phyloP scores from a whole-genome alignment of 768 basidiomycete genomes.

The Dentipellis fragilis region DNA sequence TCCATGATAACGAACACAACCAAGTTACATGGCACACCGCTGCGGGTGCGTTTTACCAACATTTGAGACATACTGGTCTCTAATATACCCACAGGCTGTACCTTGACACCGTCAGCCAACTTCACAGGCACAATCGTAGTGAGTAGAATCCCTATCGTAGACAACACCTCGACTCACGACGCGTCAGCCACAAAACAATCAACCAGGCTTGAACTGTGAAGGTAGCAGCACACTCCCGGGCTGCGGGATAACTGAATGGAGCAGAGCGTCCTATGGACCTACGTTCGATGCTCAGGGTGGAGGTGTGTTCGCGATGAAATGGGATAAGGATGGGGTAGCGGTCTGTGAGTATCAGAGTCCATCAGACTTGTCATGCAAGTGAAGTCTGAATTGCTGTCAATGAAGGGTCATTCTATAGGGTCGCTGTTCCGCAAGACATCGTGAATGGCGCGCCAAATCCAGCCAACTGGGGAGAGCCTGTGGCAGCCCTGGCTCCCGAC shows the following conservation, averaged over 20 bases:
- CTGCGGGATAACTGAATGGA: constrained; percentile 73
- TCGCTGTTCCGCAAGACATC: constrained; percentile 64
- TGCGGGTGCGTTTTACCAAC: constrained; percentile 30
- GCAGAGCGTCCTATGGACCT: constrained; percentile 74
- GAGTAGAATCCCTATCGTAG: constrained; percentile 17
- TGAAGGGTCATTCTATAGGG: constrained; percentile 76
- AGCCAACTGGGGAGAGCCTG: constrained; percentile 57
- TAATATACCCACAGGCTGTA: constrained; percentile 36
- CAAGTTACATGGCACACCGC: constrained; percentile 77
- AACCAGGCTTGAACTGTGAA: constrained; percentile 45
- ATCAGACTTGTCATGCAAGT: neutral
- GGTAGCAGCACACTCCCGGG: constrained; percentile 43
- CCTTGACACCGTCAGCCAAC: constrained; percentile 38
- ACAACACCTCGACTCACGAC: neutral
- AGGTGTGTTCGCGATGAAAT: constrained; percentile 84
- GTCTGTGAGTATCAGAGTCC: constrained; percentile 45
- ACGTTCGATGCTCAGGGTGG: constrained; percentile 73
- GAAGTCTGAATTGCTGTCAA: neutral
- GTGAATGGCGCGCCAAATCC: constrained; percentile 51
- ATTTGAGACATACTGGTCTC: neutral
- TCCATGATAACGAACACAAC: constrained; percentile 77
- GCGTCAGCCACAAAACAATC: constrained; percentile 34
- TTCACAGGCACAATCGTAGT: constrained; percentile 61
- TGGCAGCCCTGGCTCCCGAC: constrained; percentile 43
- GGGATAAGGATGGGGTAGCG: constrained; percentile 70